phyloP scores from a whole-genome alignment of 2,329 filamentous ascomycete genomes.

The Nemania abortiva region DNA sequence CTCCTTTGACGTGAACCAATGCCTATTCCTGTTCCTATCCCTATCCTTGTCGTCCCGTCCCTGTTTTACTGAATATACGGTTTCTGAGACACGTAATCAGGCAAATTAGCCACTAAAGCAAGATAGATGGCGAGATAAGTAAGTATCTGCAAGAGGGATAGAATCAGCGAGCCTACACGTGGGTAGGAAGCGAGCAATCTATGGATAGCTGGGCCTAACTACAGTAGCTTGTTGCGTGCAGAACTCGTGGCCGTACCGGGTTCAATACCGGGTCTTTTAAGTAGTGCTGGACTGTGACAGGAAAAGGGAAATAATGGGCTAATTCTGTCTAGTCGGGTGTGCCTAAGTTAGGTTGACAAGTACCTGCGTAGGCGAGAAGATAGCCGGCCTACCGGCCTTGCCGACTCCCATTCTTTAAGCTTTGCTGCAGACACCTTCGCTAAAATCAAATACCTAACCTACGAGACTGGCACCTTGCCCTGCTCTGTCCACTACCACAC shows the following conservation, averaged over 20 bases:
- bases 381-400: constrained; percentile 23
- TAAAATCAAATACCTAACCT: constrained; percentile 20
- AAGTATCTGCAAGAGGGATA: neutral
- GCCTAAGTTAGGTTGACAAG: neutral
- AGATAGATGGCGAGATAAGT: neutral
- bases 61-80: constrained; percentile 18
- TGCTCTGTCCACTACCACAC: too few species aligned
- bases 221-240: neutral
- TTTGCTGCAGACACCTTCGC: neutral
- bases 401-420: constrained; percentile 10
- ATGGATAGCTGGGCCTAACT: neutral
- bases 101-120: constrained; percentile 9
- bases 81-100: constrained; percentile 5
- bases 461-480: constrained; percentile 1
- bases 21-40: neutral
- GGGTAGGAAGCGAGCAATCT: neutral
- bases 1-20: constrained; percentile 4
- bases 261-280: neutral
- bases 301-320: neutral
- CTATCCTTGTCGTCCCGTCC: neutral
- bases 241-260: neutral
- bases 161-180: neutral
- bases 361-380: neutral
- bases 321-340: neutral
- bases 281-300: neutral